These are phyloP conservation scores for Ballota nigra DNA, from an alignment of 257 asterid species.

Conservation along the genomic window DNA sequence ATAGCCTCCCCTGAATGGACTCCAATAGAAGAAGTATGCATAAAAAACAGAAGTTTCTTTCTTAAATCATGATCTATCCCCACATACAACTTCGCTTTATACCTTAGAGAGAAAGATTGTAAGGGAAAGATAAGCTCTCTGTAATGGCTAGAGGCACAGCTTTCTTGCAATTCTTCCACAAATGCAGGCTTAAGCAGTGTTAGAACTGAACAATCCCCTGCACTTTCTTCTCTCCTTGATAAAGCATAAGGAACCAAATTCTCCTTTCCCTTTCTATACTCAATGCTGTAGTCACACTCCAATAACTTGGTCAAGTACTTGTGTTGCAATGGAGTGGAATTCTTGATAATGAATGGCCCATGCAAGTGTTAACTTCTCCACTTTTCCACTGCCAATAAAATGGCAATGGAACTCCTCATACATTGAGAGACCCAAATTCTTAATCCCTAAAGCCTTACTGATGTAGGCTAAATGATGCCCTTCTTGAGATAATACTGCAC, in stretches of 20 bases:
- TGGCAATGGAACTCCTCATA: not conserved
- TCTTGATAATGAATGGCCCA: no score
- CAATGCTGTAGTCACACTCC: not conserved
- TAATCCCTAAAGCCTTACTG: not conserved
- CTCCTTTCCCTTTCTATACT: not conserved
- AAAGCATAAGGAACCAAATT: not conserved
- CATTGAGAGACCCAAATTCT: not conserved
- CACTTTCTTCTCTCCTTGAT: not conserved
- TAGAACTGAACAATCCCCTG: no score
- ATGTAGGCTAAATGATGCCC: not conserved
- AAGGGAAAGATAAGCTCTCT: not conserved
- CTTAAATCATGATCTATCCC: not conserved
- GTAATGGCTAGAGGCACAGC: not conserved
- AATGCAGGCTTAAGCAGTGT: not conserved
- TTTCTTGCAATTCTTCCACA: not conserved
- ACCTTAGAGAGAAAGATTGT: not conserved
- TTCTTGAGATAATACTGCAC: no score
- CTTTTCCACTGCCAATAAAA: not conserved
- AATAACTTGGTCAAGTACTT: not conserved
- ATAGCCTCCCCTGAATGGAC: not conserved
- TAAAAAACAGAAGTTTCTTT: accelerated
- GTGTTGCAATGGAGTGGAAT: not conserved
- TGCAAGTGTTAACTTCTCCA: not conserved
- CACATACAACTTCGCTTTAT: not conserved
- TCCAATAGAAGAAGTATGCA: not conserved